These are phyloP conservation scores for Teunomyces barrocoloradensis DNA, from an alignment of 805 yeast genomes.

Conservation along the genomic window DNA sequence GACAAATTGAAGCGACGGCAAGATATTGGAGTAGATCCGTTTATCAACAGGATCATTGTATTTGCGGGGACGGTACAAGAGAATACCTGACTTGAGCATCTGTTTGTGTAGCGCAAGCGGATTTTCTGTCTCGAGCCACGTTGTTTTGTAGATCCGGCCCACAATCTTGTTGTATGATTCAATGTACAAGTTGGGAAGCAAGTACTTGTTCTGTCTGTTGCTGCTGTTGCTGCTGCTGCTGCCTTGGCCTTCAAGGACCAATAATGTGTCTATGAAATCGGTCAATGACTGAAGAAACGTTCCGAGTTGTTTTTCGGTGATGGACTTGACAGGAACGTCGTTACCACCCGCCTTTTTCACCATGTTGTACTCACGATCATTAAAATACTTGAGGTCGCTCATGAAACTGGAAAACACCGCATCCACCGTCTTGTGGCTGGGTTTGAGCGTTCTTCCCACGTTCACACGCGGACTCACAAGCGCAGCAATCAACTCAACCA, in stretches of 20 bases:
- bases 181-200: slow-evolving; percentile 18
- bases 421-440: slow-evolving; percentile 28
- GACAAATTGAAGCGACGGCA: slow-evolving; percentile 22
- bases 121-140: slow-evolving; percentile 23
- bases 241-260: slow-evolving; percentile 15
- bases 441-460: slow-evolving; percentile 14
- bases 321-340: slow-evolving; percentile 13
- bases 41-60: slow-evolving; percentile 19
- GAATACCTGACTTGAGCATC: slow-evolving; percentile 27
- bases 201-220: slow-evolving; percentile 10
- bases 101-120: slow-evolving; percentile 21
- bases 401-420: slow-evolving; percentile 28
- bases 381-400: slow-evolving; percentile 26
- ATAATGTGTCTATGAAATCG: slow-evolving; percentile 22
- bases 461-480: slow-evolving; percentile 18
- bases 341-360: slow-evolving; percentile 4
- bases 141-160: slow-evolving; percentile 19
- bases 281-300: slow-evolving; percentile 18
- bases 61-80: slow-evolving; percentile 25
- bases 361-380: slow-evolving; percentile 26
- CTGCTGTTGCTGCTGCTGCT: slow-evolving; percentile 4
- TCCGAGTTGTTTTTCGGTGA: slow-evolving; percentile 23
- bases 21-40: slow-evolving; percentile 15
- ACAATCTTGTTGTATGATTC: slow-evolving; percentile 25
- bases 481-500: slow-evolving; percentile 26